phyloP scores from a whole-genome alignment of 768 basidiomycete genomes.

The Cyathus striatus region DNA sequence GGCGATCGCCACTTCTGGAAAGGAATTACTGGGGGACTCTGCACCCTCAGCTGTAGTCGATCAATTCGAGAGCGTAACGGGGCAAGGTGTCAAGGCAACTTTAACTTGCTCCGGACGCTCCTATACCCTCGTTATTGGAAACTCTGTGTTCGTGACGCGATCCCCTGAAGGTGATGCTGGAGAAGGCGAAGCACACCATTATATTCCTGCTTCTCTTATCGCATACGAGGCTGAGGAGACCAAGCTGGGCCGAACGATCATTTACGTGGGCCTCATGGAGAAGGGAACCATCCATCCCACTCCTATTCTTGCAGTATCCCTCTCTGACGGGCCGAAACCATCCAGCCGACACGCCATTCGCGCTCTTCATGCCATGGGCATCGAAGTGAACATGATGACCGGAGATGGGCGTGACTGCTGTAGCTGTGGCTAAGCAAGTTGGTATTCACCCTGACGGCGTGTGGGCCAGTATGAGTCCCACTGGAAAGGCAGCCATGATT shows the following conservation, averaged over 20 bases:
- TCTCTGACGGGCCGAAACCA: constrained; percentile 83
- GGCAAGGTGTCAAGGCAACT: constrained; percentile 78
- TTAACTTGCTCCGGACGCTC: constrained; percentile 49
- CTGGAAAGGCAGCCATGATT: constrained; percentile 88
- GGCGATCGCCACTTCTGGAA: constrained; percentile 83
- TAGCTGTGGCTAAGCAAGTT: constrained; percentile 85
- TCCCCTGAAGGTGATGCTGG: constrained; percentile 30
- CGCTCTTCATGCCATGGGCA: constrained; percentile 83
- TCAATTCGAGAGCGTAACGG: constrained; percentile 84
- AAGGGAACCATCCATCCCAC: constrained; percentile 30
- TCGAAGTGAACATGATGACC: constrained; percentile 91
- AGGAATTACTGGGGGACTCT: constrained; percentile 44
- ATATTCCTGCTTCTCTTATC: constrained; percentile 55
- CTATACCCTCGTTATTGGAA: constrained; percentile 70
- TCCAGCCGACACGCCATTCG: constrained; percentile 80
- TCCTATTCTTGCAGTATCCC: constrained; percentile 76
- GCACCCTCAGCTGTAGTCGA: constrained; percentile 54
- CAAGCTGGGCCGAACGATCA: constrained; percentile 72
- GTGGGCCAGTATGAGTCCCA: constrained; percentile 91
- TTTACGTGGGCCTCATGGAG: constrained; percentile 70
- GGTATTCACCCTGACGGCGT: constrained; percentile 82
- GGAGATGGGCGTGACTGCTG: constrained; percentile 87
- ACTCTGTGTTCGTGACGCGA: constrained; percentile 62
- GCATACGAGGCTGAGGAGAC: constrained; percentile 71
- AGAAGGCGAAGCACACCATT: constrained; percentile 13